Conservation (phyloP, 1,284 basidiomycete species). For the Papiliotrema laurentii region DNA sequence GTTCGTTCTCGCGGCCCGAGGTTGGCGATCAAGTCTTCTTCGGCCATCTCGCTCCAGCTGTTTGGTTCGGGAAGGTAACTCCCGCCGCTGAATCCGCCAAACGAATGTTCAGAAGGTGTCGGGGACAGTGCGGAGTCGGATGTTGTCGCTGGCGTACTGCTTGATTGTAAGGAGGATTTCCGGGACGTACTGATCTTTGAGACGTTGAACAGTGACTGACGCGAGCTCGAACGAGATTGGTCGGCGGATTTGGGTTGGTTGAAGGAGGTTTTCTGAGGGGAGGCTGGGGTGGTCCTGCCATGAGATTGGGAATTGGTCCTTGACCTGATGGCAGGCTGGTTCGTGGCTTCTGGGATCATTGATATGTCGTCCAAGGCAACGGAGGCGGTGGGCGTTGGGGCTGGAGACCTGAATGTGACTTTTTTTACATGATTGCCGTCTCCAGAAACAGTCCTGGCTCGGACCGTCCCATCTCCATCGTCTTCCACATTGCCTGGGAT, state of each 20-base stretch:
- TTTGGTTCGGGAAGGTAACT: conserved; percentile 56
- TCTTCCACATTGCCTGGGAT: no score
- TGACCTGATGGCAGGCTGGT: no score
- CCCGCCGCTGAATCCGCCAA: conserved; percentile 9
- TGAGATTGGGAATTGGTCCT: neutral
- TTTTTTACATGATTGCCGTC: conserved; percentile 20
- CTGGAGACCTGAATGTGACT: conserved; percentile 32
- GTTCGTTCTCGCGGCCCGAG: conserved; percentile 88
- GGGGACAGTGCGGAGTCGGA: conserved; percentile 18
- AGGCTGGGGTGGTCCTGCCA: neutral
- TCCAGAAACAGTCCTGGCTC: conserved; percentile 12
- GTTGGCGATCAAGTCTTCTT: conserved; percentile 90
- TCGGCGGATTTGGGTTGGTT: conserved; percentile 2
- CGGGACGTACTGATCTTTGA: conserved; percentile 6
- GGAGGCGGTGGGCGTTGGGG: conserved; percentile 30
- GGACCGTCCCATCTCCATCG: conserved; percentile 1
- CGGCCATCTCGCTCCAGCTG: conserved; percentile 93
- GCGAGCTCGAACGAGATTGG: conserved; percentile 10
- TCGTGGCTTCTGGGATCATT: neutral
- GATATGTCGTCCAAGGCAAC: conserved; percentile 17
- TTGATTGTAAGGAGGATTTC: conserved; percentile 17
- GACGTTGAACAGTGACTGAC: conserved; percentile 7
- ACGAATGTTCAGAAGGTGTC: conserved; percentile 21
- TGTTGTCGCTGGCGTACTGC: conserved; percentile 2
- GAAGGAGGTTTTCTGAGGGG: neutral